Evolutionary conservation across 345 rosid genomes (phyloP), one percentile per base, ranked within the genome.

Genomic region (Populus tremula): DNA sequence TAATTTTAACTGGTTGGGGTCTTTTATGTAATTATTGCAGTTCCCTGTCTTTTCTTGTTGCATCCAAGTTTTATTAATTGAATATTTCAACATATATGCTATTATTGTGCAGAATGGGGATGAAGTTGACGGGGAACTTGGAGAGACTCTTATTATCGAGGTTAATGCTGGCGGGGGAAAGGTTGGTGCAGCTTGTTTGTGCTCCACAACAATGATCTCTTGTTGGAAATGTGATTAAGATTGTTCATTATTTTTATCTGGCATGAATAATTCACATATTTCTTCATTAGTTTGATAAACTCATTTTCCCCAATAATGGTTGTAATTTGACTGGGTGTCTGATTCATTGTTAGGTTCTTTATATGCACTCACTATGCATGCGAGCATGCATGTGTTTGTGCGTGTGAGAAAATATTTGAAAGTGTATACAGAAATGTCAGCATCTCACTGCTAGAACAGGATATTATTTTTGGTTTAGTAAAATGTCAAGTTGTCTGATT

Each of bases 111-210:
- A 93, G 98, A 84, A 78, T 80, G 89, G 83, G 41, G 90, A 85
- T 70, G 82, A 74, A 50, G 76, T 79, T 70, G 88, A 82, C 27
- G 81, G 84, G 78, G 75, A 84, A 86, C 77, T 33, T 76, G 95
- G 90, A 82, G 98, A 94, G 88, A 84, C 72, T 65, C 81, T 91
- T 62, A 87, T 94, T 86, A 84, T 93, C 69, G 90, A 94, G 85
- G 88, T 93, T 84, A 92, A 88, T 86, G 97, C 97, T 79, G 82
- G 88, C 62, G 98, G 98, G 64, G 98, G 93, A 88, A 93, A 94
- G 98, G 98, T 94, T 84, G 76, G 96, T 84, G 49, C 73, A 66
- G 54, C 69, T 76, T 39, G 33, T 67, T 78, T 61, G 23, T 18
- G 45, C 56, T 56, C 29, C 17, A 16, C 35, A 49, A 47, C 69